A percentile compares a stretch with the other conserved stretches of the same genome.
These are phyloP conservation scores for Cephalotrichum gorgonifer DNA, from an alignment of 2,329 filamentous ascomycete genomes.

Conservation along the genomic window DNA sequence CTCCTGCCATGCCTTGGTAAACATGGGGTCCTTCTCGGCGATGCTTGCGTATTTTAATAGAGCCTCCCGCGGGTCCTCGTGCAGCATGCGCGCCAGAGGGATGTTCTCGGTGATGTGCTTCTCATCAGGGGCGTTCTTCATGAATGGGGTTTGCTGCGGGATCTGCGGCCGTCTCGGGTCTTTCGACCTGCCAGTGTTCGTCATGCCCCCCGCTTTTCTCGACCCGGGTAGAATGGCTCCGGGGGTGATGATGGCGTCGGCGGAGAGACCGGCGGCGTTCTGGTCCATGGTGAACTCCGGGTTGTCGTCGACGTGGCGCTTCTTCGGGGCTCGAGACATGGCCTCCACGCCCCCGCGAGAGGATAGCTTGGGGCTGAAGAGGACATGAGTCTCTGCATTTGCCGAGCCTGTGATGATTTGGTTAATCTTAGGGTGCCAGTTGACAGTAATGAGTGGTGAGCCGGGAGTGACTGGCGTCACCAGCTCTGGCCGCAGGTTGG, in stretches of 20 bases:
- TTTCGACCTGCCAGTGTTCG: slow-evolving; percentile 62
- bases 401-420: slow-evolving; percentile 92
- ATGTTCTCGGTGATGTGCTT: slow-evolving; percentile 83
- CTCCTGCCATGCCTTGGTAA: slow-evolving; percentile 85
- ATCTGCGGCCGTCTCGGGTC: slow-evolving; percentile 82
- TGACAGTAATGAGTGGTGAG: slow-evolving; percentile 69
- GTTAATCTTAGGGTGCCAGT: slow-evolving; percentile 92
- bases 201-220: slow-evolving; percentile 53
- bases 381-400: slow-evolving; percentile 78
- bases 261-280: slow-evolving; percentile 65
- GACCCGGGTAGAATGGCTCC: slow-evolving; percentile 44
- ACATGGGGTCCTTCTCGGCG: slow-evolving; percentile 84
- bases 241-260: slow-evolving; percentile 67
- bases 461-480: slow-evolving; percentile 83
- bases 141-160: slow-evolving; percentile 77
- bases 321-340: slow-evolving; percentile 89
- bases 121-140: slow-evolving; percentile 81
- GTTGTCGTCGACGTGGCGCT: slow-evolving; percentile 91
- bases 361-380: slow-evolving; percentile 84
- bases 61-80: slow-evolving; percentile 92
- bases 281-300: slow-evolving; percentile 77
- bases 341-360: slow-evolving; percentile 73
- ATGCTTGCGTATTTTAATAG: slow-evolving; percentile 91
- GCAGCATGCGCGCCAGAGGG: slow-evolving; percentile 81
- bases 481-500: slow-evolving; percentile 74